Percentiles rank a stretch among this genome's conserved stretches.
phyloP scores from a whole-genome alignment of 768 basidiomycete genomes.

The Xerocomus spinulosus region DNA sequence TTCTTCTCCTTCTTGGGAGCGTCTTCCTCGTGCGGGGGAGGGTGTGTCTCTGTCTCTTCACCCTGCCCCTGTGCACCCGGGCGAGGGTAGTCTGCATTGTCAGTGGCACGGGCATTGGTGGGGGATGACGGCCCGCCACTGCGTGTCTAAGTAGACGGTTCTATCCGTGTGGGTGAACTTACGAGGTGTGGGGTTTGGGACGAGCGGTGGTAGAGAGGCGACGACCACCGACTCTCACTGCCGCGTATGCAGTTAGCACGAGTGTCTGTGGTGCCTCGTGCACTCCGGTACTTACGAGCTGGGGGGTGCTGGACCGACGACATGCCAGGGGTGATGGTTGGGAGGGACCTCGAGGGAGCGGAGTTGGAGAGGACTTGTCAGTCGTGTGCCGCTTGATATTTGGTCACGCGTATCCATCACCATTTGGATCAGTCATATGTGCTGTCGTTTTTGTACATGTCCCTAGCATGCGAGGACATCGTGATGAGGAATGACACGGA shows the following conservation, averaged over 20 bases:
- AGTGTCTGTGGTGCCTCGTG: not conserved
- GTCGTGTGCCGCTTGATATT: conserved; percentile 10
- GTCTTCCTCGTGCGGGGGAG: conserved; percentile 43
- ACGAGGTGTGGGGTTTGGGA: conserved; percentile 35
- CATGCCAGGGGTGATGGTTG: conserved; percentile 26
- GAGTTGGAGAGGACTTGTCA: conserved; percentile 6
- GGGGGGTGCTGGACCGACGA: conserved; percentile 40
- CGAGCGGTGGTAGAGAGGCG: conserved; percentile 44
- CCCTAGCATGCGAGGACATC: conserved; percentile 32
- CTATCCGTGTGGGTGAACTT: too few relatives aligned
- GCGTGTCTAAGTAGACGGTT: too few relatives aligned
- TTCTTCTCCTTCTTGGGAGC: conserved; percentile 47
- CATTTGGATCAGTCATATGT: conserved; percentile 16
- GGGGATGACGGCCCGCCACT: conserved; percentile 2
- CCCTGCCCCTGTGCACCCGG: conserved; percentile 40
- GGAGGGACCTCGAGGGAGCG: conserved; percentile 4
- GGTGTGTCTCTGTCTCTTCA: conserved; percentile 25
- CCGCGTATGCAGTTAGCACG: not conserved
- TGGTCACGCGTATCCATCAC: too few relatives aligned
- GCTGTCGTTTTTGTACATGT: conserved; percentile 27
- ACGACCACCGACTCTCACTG: conserved; percentile 46
- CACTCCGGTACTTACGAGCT: conserved; percentile 37
- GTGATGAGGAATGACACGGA: conserved; percentile 20
- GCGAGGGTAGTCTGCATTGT: conserved; percentile 47
- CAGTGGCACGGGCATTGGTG: conserved; percentile 15